Evolutionary conservation across 495 filamentous ascomycete genomes (phyloP).

Genomic region (Penicillium parvum): DNA sequence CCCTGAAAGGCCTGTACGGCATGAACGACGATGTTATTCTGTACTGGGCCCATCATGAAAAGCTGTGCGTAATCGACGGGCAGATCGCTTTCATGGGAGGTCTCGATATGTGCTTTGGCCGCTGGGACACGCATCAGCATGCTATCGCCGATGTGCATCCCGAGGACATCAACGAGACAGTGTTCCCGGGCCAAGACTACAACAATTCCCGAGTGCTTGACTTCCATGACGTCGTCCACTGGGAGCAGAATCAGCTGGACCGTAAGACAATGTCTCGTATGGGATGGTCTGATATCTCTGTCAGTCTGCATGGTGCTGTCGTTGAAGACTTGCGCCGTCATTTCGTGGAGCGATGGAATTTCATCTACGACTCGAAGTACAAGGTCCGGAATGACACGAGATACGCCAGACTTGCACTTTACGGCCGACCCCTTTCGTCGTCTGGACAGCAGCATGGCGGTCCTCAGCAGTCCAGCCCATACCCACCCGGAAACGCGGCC

Average conservation of each 20-base stretch:
- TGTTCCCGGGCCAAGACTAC: conserved; percentile 92
- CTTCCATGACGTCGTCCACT: conserved; percentile 79
- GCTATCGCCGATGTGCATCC: conserved; percentile 84
- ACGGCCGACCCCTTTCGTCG: conserved; percentile 28
- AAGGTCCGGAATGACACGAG: conserved; percentile 55
- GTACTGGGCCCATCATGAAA: conserved; percentile 97
- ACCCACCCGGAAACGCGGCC: conserved; percentile 8
- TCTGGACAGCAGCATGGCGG: conserved; percentile 13
- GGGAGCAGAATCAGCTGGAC: conserved; percentile 83
- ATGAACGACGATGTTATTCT: conserved; percentile 74
- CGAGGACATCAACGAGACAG: conserved; percentile 61
- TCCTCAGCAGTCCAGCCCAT: conserved; percentile 18
- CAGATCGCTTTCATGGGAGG: conserved; percentile 84
- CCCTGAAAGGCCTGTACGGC: conserved; percentile 75
- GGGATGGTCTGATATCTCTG: conserved; percentile 89
- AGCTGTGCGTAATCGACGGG: conserved; percentile 80
- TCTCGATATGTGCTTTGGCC: conserved; percentile 57
- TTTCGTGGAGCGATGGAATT: conserved; percentile 91
- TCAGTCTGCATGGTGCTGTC: conserved; percentile 75
- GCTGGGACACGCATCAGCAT: conserved; percentile 67
- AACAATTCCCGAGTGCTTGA: conserved; percentile 89
- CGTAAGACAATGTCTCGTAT: conserved; percentile 76
- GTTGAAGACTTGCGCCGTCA: conserved; percentile 73
- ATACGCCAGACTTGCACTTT: conserved; percentile 52
- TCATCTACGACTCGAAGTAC: conserved; percentile 84